Conservation (phyloP, 495 filamentous ascomycete genomes). For the Pseudoneurospora amorphoporcata region DNA sequence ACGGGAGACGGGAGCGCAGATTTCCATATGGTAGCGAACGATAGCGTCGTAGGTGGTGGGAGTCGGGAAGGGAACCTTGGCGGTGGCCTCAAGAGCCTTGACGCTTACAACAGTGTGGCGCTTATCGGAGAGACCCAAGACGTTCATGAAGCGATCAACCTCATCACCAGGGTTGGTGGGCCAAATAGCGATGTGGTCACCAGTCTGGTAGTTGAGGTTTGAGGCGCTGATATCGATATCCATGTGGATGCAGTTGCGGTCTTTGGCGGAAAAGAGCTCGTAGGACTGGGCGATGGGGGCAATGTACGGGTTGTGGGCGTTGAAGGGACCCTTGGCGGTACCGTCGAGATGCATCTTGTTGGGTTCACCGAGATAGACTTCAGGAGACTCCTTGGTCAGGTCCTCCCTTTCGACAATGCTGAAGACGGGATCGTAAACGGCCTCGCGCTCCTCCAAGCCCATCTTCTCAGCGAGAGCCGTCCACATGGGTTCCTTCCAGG, state of each 20-base stretch:
- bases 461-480: constrained; percentile 66
- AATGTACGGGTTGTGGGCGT: constrained; percentile 93
- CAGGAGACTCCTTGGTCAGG: constrained; percentile 63
- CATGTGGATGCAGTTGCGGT: constrained; percentile 93
- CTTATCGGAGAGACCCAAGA: constrained; percentile 67
- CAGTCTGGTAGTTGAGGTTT: constrained; percentile 84
- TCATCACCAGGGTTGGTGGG: constrained; percentile 90
- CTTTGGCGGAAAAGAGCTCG: constrained; percentile 86
- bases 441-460: constrained; percentile 87
- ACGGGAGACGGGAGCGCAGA: constrained; percentile 88
- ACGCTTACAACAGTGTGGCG: constrained; percentile 77
- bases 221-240: constrained; percentile 86
- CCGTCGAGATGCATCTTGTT: constrained; percentile 94
- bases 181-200: constrained; percentile 96
- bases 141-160: constrained; percentile 78
- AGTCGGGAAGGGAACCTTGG: constrained; percentile 94
- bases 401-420: constrained; percentile 67
- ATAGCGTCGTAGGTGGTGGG: constrained; percentile 95
- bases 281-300: constrained; percentile 84
- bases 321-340: constrained; percentile 77
- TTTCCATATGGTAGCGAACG: constrained; percentile 94
- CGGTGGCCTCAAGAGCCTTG: constrained; percentile 88
- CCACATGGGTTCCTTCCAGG: constrained; percentile 99
- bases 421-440: constrained; percentile 91
- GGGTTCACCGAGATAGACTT: constrained; percentile 91